Evolutionary conservation across 2,329 filamentous ascomycete genomes (phyloP), one percentile per base, ranked within the genome.

Genomic region (Trichoderma sp.): DNA sequence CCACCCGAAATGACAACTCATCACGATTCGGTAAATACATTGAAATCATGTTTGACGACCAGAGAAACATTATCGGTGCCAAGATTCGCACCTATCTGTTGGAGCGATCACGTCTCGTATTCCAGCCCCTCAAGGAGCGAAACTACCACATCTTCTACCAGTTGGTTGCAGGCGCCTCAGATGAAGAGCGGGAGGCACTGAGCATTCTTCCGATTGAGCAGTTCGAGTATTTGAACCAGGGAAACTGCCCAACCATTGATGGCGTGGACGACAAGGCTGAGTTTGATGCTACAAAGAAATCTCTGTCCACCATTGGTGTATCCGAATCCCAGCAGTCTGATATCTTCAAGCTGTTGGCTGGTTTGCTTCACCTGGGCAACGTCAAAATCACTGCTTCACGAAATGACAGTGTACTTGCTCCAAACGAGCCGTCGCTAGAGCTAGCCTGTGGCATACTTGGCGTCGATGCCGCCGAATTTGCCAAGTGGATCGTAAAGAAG

Each of bases 91-190:
- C 95, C 70, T 99, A 99, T 79, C 86, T 99, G 75, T 86, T 99
- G 58, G 96, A 99, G 82, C 93, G 96, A 73, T 98, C 96, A 73
- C 92, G 96, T 84, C 86, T 99, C 77, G 96, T 98, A 20, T 99
- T 98, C 82, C 96, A 99, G 80, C 96, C 96, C 55, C 85, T 98
- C 74, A 98, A 97, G 84, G 96, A 99, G 85, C 90, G 96, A 76
- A 99, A 99, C 82, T 99, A 99, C 84, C 96, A 99, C 82, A 95
- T 99, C 78, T 99, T 99, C 84, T 99, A 99, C 82, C 96, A 99
- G 82, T 88, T 99, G 66, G 91, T 98, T 59, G 94, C 95, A 64
- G 96, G 97, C 80, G 93, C 95, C n/a, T 91, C 93, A 2, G 93
- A 97, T 36, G 87, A 89, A 74, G 92, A 98, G 82, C 91, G 91